phyloP scores from a whole-genome alignment of 108 stramenopile genomes.

The Stephanodiscus triporus region DNA sequence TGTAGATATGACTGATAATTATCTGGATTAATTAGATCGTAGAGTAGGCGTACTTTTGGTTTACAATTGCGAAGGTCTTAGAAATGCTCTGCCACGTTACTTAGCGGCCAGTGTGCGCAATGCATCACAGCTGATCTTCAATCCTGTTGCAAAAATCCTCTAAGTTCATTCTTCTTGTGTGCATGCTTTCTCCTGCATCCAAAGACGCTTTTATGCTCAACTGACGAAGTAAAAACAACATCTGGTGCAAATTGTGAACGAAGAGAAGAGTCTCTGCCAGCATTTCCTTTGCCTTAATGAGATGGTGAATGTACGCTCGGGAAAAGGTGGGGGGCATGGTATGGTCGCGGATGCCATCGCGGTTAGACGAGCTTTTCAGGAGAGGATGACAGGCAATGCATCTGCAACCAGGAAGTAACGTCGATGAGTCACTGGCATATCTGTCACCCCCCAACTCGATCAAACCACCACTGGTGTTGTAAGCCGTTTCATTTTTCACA shows the following conservation, averaged over 20 bases:
- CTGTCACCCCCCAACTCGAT: slow-evolving; percentile 56
- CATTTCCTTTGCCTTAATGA: slow-evolving; percentile 80
- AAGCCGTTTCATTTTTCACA: background rate
- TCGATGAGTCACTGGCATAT: slow-evolving; percentile 56
- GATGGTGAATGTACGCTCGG: slow-evolving; percentile 82
- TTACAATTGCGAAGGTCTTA: background rate
- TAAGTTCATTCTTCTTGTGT: slow-evolving; percentile 5
- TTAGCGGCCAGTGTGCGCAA: background rate
- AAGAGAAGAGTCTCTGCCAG: slow-evolving; percentile 82
- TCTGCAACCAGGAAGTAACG: slow-evolving; percentile 59
- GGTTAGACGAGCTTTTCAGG: background rate
- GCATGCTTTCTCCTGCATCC: slow-evolving; percentile 2
- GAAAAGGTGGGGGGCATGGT: slow-evolving; percentile 36
- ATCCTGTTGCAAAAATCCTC: slow-evolving; percentile 27
- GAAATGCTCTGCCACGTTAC: background rate
- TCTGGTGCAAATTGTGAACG: slow-evolving; percentile 81
- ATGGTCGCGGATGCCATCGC: background rate
- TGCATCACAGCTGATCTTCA: slow-evolving; percentile 18
- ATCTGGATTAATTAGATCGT: no score
- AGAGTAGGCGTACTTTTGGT: no score
- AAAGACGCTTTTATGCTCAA: slow-evolving; percentile 32
- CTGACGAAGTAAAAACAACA: slow-evolving; percentile 52
- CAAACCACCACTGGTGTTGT: slow-evolving; percentile 29
- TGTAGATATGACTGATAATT: no score
- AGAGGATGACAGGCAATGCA: slow-evolving; percentile 60